phyloP scores from a whole-genome alignment of 345 rosid species.

The Moringa oleifera region DNA sequence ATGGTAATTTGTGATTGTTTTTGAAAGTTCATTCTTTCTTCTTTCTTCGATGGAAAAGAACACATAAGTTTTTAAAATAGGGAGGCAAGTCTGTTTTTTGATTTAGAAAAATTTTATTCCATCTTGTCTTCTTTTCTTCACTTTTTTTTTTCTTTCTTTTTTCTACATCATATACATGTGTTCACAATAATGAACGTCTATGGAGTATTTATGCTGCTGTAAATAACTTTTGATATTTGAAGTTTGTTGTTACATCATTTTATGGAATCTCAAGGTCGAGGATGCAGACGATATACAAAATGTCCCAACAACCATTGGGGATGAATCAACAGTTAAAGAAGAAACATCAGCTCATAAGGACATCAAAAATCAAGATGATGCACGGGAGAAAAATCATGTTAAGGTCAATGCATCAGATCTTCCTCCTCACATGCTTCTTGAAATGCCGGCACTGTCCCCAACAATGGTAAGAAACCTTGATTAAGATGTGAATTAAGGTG shows the following conservation, averaged over 20 bases:
- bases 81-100: not conserved
- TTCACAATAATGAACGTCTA: not conserved
- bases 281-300: conserved; percentile 69
- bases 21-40: conserved; percentile 8
- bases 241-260: conserved; percentile 15
- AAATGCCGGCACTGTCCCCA: conserved; percentile 97
- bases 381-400: conserved; percentile 37
- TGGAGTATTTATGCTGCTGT: conserved; percentile 1
- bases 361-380: conserved; percentile 28
- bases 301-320: conserved; percentile 42
- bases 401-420: conserved; percentile 42
- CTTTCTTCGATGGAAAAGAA: conserved; percentile 7
- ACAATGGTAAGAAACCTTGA: conserved; percentile 65
- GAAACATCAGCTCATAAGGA: conserved; percentile 37
- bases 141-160: not conserved
- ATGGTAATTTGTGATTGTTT: conserved; percentile 41
- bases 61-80: conserved; percentile 8
- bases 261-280: conserved; percentile 67
- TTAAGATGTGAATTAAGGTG: conserved; percentile 14
- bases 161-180: not conserved
- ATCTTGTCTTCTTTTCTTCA: too few relatives aligned
- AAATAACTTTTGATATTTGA: conserved; percentile 9
- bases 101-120: conserved; percentile 1
- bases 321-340: conserved; percentile 44
- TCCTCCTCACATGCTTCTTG: conserved; percentile 82